These are phyloP conservation scores for Thielaviopsis populi DNA, from an alignment of 2,329 filamentous ascomycete genomes.

Conservation along the genomic window DNA sequence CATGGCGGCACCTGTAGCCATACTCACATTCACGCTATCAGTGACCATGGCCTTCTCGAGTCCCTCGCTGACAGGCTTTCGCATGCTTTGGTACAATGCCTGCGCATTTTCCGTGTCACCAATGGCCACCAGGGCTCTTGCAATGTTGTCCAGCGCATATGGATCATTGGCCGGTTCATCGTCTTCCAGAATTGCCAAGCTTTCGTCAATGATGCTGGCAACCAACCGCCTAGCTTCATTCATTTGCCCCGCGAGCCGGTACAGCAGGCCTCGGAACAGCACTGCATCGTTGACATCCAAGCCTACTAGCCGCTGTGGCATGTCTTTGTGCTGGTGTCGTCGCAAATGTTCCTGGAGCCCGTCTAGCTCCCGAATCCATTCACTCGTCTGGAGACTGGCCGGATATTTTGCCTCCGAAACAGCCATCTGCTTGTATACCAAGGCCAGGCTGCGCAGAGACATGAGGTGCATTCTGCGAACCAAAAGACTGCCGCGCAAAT, in stretches of 20 bases:
- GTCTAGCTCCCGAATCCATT: slow-evolving; percentile 26
- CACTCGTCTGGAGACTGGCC: slow-evolving; percentile 19
- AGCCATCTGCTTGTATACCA: slow-evolving; percentile 26
- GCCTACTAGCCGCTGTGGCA: slow-evolving; percentile 28
- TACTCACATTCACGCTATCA: slow-evolving; percentile 19
- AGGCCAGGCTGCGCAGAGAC: slow-evolving; percentile 28
- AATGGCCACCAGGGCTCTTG: slow-evolving; percentile 27
- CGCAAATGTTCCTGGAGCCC: slow-evolving; percentile 26
- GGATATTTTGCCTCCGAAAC: slow-evolving; percentile 19
- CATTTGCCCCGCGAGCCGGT: slow-evolving; percentile 23
- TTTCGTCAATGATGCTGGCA: slow-evolving; percentile 25
- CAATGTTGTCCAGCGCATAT: slow-evolving; percentile 29
- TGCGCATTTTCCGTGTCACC: slow-evolving; percentile 26
- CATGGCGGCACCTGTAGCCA: neutral
- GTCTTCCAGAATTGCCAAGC: slow-evolving; percentile 27
- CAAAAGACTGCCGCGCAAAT: slow-evolving; percentile 27
- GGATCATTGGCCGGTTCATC: slow-evolving; percentile 30
- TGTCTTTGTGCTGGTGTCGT: slow-evolving; percentile 27
- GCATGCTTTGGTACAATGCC: slow-evolving; percentile 28
- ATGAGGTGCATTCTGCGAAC: slow-evolving; percentile 28
- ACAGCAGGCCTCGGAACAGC: slow-evolving; percentile 28
- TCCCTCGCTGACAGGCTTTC: slow-evolving; percentile 22
- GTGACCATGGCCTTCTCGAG: slow-evolving; percentile 21
- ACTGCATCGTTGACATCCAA: slow-evolving; percentile 30
- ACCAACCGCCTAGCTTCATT: slow-evolving; percentile 23